Percentiles rank a stretch among this genome's conserved stretches.
These are phyloP conservation scores for Candida arabinofermentans DNA, from an alignment of 805 yeast species.

Conservation along the genomic window DNA sequence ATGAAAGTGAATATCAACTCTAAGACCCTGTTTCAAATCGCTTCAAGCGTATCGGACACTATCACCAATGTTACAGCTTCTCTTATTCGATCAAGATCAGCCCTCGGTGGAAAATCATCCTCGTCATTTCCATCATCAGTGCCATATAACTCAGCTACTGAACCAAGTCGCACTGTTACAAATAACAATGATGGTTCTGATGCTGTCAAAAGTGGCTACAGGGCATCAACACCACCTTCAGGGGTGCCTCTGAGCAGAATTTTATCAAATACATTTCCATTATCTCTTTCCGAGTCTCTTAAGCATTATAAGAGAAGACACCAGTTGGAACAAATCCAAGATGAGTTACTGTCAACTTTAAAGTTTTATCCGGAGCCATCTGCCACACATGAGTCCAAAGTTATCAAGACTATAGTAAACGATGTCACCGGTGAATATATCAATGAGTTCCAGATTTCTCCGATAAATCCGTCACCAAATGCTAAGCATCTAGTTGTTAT, in stretches of 20 bases:
- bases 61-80: background rate
- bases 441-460: conserved; percentile 69
- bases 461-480: conserved; percentile 21
- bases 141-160: too few species aligned
- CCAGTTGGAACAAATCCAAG: conserved; percentile 31
- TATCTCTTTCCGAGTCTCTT: conserved; percentile 47
- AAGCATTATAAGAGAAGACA: conserved; percentile 41
- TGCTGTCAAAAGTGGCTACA: conserved; percentile 28
- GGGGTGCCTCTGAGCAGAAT: conserved; percentile 60
- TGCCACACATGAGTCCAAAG: conserved; percentile 40
- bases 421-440: conserved; percentile 45
- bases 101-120: background rate
- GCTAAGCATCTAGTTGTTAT: conserved; percentile 61
- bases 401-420: conserved; percentile 55
- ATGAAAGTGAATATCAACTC: background rate
- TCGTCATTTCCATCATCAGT: background rate
- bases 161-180: too few species aligned
- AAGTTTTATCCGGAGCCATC: conserved; percentile 58
- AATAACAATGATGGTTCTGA: too few species aligned
- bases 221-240: conserved; percentile 59
- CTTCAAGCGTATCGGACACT: background rate
- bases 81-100: background rate
- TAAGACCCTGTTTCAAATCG: background rate
- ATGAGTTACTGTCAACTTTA: conserved; percentile 44
- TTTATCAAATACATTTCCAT: conserved; percentile 54